These are phyloP conservation scores for Sporothrix euskadiensis DNA, from an alignment of 2,329 filamentous ascomycete genomes.

Conservation along the genomic window DNA sequence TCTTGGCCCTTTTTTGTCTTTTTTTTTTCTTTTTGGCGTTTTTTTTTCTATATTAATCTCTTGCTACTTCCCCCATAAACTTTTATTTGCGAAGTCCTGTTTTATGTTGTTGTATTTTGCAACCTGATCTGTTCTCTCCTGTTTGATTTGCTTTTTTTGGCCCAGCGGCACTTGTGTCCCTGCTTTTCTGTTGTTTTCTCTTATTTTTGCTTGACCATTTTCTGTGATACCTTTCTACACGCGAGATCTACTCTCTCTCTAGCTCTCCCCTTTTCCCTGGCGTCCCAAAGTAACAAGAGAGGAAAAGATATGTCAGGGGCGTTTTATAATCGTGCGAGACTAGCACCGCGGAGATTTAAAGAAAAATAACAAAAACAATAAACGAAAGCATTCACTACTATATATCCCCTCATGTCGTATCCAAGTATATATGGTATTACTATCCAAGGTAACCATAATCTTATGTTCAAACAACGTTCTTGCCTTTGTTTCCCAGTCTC, in stretches of 20 bases:
- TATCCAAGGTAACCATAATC: not conserved
- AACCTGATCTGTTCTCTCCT: not conserved
- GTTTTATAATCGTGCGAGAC: conserved; percentile 9
- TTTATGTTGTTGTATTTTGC: not conserved
- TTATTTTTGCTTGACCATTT: not conserved
- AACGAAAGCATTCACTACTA: not conserved
- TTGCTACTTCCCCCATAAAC: not conserved
- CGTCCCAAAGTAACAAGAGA: conserved; percentile 15
- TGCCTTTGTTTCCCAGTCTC: too few species aligned
- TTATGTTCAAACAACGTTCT: not conserved
- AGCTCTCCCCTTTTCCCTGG: conserved; percentile 2
- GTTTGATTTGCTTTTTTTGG: not conserved
- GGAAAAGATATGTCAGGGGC: not conserved
- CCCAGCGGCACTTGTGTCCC: conserved; percentile 3
- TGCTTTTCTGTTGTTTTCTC: not conserved
- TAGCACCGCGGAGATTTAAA: not conserved
- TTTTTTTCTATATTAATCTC: not conserved
- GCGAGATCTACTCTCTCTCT: conserved; percentile 17
- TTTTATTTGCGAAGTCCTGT: conserved; percentile 10
- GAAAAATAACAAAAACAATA: conserved; percentile 7
- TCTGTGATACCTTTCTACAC: conserved; percentile 26
- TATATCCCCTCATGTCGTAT: not conserved
- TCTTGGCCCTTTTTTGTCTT: not conserved
- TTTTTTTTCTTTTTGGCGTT: not conserved
- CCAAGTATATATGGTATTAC: not conserved